These are phyloP conservation scores for Erigeron philadelphicus DNA, from an alignment of 140 eudicot genomes.

Conservation along the genomic window DNA sequence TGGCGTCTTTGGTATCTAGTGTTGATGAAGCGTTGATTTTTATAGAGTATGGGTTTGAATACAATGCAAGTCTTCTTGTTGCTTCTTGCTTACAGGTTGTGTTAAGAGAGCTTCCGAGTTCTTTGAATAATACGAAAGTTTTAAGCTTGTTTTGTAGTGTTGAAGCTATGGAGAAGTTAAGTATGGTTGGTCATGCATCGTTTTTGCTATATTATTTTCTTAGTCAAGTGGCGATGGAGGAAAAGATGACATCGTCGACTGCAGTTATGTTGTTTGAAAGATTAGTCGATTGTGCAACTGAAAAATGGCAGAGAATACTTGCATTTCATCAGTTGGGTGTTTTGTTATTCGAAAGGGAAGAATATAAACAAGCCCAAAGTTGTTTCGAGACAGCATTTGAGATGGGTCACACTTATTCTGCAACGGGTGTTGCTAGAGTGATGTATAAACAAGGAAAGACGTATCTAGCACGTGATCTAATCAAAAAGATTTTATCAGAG, in stretches of 20 bases:
- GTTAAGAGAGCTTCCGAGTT: slow-evolving; percentile 62
- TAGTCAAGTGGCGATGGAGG: slow-evolving; percentile 67
- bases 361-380: slow-evolving; percentile 48
- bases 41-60: slow-evolving; percentile 75
- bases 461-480: slow-evolving; percentile 55
- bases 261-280: slow-evolving; percentile 48
- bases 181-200: slow-evolving; percentile 53
- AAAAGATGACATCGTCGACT: slow-evolving; percentile 42
- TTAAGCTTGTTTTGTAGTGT: slow-evolving; percentile 48
- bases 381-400: slow-evolving; percentile 64
- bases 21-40: slow-evolving; percentile 54
- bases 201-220: slow-evolving; percentile 65
- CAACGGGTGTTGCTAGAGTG: slow-evolving; percentile 56
- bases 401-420: slow-evolving; percentile 73
- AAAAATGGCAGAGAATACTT: slow-evolving; percentile 62
- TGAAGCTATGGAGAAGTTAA: slow-evolving; percentile 50
- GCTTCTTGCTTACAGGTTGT: slow-evolving; percentile 76
- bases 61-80: slow-evolving; percentile 51
- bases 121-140: slow-evolving; percentile 48
- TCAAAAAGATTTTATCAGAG: slow-evolving; percentile 41
- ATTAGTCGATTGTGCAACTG: slow-evolving; percentile 45
- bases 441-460: slow-evolving; percentile 64
- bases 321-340: slow-evolving; percentile 69
- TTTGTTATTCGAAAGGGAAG: slow-evolving; percentile 55
- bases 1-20: slow-evolving; percentile 45